phyloP scores from a whole-genome alignment of 2,329 filamentous ascomycete genomes.

The Fusarium albosuccineum region DNA sequence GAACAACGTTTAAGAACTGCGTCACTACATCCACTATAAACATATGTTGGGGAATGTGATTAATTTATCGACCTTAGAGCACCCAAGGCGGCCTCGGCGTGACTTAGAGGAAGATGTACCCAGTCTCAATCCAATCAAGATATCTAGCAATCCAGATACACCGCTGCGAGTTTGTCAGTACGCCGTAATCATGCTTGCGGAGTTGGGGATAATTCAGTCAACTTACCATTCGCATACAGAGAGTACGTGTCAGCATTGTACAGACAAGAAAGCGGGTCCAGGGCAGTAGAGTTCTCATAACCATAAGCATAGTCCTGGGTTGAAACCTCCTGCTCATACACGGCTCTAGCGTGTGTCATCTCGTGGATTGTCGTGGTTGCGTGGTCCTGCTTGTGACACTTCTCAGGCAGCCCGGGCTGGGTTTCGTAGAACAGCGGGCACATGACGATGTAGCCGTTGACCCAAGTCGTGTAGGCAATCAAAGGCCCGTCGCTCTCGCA shows the following conservation, averaged over 20 bases:
- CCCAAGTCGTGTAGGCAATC: slow-evolving; percentile 40
- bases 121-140: no score
- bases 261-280: slow-evolving; percentile 21
- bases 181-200: rapidly evolving
- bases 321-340: slow-evolving; percentile 29
- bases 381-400: slow-evolving; percentile 41
- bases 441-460: slow-evolving; percentile 35
- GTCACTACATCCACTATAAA: no score
- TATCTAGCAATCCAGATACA: slow-evolving; percentile 19
- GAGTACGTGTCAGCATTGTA: slow-evolving; percentile 39
- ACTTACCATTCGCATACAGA: slow-evolving; percentile 38
- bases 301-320: slow-evolving; percentile 38
- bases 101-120: no score
- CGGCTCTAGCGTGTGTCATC: slow-evolving; percentile 36
- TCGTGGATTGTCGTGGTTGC: slow-evolving; percentile 37
- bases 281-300: slow-evolving; percentile 37
- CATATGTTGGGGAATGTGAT: no score
- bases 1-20: neutral
- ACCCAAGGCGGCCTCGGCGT: no score
- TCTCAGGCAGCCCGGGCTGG: slow-evolving; percentile 16
- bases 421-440: slow-evolving; percentile 36
- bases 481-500: slow-evolving; percentile 29
- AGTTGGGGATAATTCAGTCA: neutral
- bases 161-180: slow-evolving; percentile 9
- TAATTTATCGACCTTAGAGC: no score